Evolutionary conservation across 257 asterid species (phyloP).

Genomic region (Striga asiatica): DNA sequence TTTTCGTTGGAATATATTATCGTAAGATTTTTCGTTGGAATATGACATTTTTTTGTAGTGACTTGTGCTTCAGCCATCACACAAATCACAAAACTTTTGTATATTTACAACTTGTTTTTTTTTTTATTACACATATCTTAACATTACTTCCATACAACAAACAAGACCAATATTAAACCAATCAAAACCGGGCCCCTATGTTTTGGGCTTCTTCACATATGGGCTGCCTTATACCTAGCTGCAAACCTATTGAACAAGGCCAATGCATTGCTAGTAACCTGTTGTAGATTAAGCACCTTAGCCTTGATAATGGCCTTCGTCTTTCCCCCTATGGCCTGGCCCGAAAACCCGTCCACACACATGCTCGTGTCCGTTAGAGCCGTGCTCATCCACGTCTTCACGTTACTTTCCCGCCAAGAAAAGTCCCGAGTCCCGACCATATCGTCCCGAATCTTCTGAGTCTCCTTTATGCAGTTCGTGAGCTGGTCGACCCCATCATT

Average conservation of each 20-base stretch:
- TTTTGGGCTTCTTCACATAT: conserved; percentile 13
- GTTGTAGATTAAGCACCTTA: conserved; percentile 44
- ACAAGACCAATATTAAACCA: too few species aligned
- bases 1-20: too few species aligned
- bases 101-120: conserved; percentile 14
- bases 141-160: too few species aligned
- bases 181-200: too few species aligned
- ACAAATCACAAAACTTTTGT: conserved; percentile 20
- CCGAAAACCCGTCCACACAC: conserved; percentile 59
- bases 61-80: not conserved
- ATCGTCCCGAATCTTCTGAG: conserved; percentile 25
- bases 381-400: conserved; percentile 73
- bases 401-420: conserved; percentile 49
- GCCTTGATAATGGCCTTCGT: conserved; percentile 40
- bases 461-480: conserved; percentile 39
- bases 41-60: too few species aligned
- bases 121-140: too few species aligned
- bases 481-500: conserved; percentile 49
- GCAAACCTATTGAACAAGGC: conserved; percentile 68
- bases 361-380: conserved; percentile 53
- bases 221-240: conserved; percentile 24
- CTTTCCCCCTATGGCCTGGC: conserved; percentile 39
- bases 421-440: conserved; percentile 21
- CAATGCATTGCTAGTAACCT: conserved; percentile 58
- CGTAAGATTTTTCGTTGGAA: too few species aligned